Conservation (phyloP, 2,329 filamentous ascomycete species). For the Diaporthe sp. region DNA sequence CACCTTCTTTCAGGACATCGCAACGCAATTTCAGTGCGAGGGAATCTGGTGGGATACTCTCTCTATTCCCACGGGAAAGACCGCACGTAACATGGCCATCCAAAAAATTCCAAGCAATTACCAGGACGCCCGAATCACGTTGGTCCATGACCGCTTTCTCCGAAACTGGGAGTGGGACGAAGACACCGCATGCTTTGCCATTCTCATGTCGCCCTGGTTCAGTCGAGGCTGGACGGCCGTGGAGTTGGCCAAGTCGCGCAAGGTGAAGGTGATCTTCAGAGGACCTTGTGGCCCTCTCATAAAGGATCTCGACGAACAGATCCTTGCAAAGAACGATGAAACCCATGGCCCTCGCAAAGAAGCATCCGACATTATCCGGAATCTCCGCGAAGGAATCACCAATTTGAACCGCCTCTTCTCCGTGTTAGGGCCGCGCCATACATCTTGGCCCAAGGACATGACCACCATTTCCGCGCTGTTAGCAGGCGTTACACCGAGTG, state of each 20-base stretch:
- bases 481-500: too few relatives aligned
- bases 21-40: constrained; percentile 36
- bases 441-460: too few relatives aligned
- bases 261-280: constrained; percentile 38
- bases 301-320: constrained; percentile 40
- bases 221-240: constrained; percentile 40
- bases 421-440: too few relatives aligned
- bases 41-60: constrained; percentile 47
- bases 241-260: constrained; percentile 35
- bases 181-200: constrained; percentile 31
- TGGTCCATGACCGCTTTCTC: constrained; percentile 38
- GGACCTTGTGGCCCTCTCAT: constrained; percentile 26
- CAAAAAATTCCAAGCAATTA: constrained; percentile 41
- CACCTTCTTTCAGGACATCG: constrained; percentile 38
- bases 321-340: too few relatives aligned
- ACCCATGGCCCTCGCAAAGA: too few relatives aligned
- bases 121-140: constrained; percentile 33
- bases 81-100: constrained; percentile 37
- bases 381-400: too few relatives aligned
- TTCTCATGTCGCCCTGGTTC: constrained; percentile 39
- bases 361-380: too few relatives aligned
- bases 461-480: too few relatives aligned
- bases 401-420: too few relatives aligned
- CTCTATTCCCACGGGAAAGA: constrained; percentile 39
- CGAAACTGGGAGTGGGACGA: constrained; percentile 4